Base-by-base conservation (phyloP, 2,329 filamentous ascomycete genomes). In the Aureobasidium sp. region DNA sequence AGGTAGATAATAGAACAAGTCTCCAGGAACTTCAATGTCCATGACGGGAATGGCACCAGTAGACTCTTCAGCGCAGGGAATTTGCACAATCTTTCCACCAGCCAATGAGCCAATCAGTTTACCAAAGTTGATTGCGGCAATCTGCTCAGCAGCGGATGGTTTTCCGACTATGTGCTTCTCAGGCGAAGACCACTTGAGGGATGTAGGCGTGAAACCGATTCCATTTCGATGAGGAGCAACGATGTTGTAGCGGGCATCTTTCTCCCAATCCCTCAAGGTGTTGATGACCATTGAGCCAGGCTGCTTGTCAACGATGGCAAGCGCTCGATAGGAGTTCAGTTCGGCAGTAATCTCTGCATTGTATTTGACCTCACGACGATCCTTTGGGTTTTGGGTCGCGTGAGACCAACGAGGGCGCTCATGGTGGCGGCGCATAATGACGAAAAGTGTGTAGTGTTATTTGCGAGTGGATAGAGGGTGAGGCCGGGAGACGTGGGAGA, bases 11-110 rank as follows among this genome's bases (percentile, higher is more conserved):
- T 48, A 59, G 31, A 48, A 20, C 31, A 22, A 15, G 3, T 59
- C 34, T 29, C 14, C 22, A 31, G 44, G 42, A 7, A 39, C 17
- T n/a, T 45, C 15, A 17, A 11, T 41, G 14, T 48, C 42, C 34
- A 49, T 22, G 36, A 52, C 47, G 1, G 57, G 47, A 3, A 61
- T 51, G 15, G 57, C 57, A 29, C 57, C 57, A 36, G 56, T 59
- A 5, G 2, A 5, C 14, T 48, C 6, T 14, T 59, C 56, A 11
- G 39, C 42, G 12, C 4, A 11, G 15, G 41, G 41, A 15, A 58
- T 27, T 1, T 17, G n/a, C 2, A 41, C 6, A 4, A 58, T 36
- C 6, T 47, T 22, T 6, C 36, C 42, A 2, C 31, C 29, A 1
- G 15, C n/a, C 8, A 58, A 34, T 12, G 20, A 20, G 12, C 55